phyloP scores from a whole-genome alignment of 352 stramenopile genomes.

The Globisporangium recalcitrans region DNA sequence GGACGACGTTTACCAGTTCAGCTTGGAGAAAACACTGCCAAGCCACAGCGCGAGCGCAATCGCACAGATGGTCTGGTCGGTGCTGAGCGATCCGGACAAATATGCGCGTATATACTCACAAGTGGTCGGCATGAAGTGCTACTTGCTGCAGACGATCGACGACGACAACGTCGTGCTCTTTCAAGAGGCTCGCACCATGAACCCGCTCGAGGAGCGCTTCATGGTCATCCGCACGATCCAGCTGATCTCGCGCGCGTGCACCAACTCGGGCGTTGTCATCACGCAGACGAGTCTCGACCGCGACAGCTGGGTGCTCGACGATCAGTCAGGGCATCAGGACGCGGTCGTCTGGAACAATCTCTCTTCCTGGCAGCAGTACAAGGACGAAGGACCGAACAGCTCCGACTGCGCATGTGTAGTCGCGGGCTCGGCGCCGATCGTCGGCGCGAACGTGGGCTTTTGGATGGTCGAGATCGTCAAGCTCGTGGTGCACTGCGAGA shows the following conservation, averaged over 20 bases:
- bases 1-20: conserved; percentile 5
- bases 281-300: neutral
- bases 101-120: conserved; percentile 3
- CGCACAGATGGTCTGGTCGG: neutral
- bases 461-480: too few relatives aligned
- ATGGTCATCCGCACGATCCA: conserved; percentile 3
- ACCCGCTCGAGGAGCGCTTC: neutral
- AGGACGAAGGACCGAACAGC: neutral
- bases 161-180: conserved; percentile 14
- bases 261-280: neutral
- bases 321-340: neutral
- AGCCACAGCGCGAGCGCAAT: neutral
- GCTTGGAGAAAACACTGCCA: conserved; percentile 8
- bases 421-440: too few relatives aligned
- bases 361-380: neutral
- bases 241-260: conserved; percentile 10
- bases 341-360: neutral
- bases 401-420: neutral
- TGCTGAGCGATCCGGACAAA: conserved; percentile 4
- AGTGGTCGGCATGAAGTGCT: conserved; percentile 11
- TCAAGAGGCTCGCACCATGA: conserved; percentile 15
- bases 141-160: conserved; percentile 12
- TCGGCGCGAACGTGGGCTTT: too few relatives aligned
- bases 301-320: neutral
- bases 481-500: too few relatives aligned